Evolutionary conservation across 2,329 filamentous ascomycete genomes (phyloP), one percentile per base, ranked within the genome.

Genomic region (Gnomoniopsis sp.): DNA sequence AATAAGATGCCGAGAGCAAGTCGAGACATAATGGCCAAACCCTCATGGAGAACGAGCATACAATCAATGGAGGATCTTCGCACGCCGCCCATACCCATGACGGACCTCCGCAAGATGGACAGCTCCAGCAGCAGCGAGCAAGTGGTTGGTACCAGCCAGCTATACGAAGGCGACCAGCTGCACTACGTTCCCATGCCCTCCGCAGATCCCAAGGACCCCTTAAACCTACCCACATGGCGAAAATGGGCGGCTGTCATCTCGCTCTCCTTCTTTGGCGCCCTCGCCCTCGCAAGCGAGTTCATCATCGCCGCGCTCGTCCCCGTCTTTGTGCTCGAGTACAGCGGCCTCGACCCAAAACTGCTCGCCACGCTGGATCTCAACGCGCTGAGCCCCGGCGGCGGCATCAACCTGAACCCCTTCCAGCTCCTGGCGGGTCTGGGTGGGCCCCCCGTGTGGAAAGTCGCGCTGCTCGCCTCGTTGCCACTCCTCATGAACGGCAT

Each of bases 251-350:
- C 62, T 21, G 41, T 64, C 44, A 51, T 47, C 44, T 53, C 58
- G n/a, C 48, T 62, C n/a, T 65, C 62, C 48, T 61, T 63, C 38
- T 64, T 60, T 50, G 70, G 68, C 33, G 65, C 67, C 4, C 59
- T 72, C 0, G 67, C 69, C 2, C 62, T 70, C 21, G 63, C 68
- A 3, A 64, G 67, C 30, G 66, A 68, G 48, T 34, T 66, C 36
- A 67, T 70, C 49, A 65, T 73, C 50, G 69, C 66, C 36, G 64
- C 64, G 3, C 63, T 73, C 38, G 62, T 72, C 12, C 71, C 72
- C 43, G 66, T 74, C 26, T 74, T 72, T 57, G 62, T 69, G 10
- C 65, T 73, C 53, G 68, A 72, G 61, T 74, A 74, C 53, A 67
- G 69, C 14, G 70, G 71, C 30, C 64, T 71, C 22, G 65, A 69